Percentiles rank a stretch among this genome's conserved stretches.
These are phyloP conservation scores for Lippia alba DNA, from an alignment of 305 asterid species.

Conservation along the genomic window DNA sequence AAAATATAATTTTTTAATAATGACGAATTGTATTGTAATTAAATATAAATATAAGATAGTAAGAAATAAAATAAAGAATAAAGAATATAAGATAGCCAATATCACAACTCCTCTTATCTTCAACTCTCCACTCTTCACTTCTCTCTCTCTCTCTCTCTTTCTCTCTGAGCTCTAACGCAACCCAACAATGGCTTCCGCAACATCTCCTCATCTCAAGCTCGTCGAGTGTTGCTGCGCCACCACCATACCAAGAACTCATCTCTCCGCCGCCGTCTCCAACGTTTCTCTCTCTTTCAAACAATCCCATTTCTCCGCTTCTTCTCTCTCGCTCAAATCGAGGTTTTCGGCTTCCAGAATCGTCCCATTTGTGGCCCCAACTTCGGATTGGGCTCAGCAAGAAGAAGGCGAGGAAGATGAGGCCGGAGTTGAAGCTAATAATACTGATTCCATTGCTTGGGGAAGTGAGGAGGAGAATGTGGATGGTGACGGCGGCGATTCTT, in stretches of 20 bases:
- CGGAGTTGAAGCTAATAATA: slow-evolving; percentile 5
- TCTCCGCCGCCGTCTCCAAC: slow-evolving; percentile 35
- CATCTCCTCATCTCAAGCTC: slow-evolving; percentile 42
- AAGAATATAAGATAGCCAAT: too few relatives aligned
- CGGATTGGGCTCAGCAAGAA: slow-evolving; percentile 53
- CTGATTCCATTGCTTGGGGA: slow-evolving; percentile 23
- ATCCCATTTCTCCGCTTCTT: slow-evolving; percentile 24
- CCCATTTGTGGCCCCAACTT: slow-evolving; percentile 50
- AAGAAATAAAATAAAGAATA: too few relatives aligned
- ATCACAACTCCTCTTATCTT: slow-evolving; percentile 38
- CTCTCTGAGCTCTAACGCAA: slow-evolving; percentile 6
- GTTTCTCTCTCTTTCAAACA: slow-evolving; percentile 32
- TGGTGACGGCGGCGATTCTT: slow-evolving; percentile 45
- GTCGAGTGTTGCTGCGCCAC: slow-evolving; percentile 44
- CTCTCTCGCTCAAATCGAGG: slow-evolving; percentile 43
- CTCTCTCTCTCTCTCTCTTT: not conserved
- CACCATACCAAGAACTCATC: slow-evolving; percentile 37
- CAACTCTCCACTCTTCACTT: slow-evolving; percentile 3
- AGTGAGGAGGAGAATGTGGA: slow-evolving; percentile 34
- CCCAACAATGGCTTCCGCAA: slow-evolving; percentile 46
- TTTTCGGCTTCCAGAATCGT: slow-evolving; percentile 33
- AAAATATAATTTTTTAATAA: too few relatives aligned
- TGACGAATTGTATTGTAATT: too few relatives aligned
- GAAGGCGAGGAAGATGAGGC: slow-evolving; percentile 34
- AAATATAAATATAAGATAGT: too few relatives aligned